Evolutionary conservation across 306 rosid genomes (phyloP).

Genomic region (Quercus agrifolia): DNA sequence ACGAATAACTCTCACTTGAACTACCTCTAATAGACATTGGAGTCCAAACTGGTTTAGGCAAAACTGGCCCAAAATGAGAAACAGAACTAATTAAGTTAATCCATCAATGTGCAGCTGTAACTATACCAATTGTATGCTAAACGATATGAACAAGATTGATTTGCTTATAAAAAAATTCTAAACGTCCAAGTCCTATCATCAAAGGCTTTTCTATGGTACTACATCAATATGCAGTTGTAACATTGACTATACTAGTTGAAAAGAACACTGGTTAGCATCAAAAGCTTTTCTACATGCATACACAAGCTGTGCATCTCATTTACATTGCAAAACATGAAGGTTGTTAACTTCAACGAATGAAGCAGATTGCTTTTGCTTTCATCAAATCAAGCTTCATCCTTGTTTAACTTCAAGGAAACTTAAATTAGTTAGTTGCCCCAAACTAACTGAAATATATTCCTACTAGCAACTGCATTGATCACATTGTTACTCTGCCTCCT

Average conservation of each 20-base stretch:
- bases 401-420: background rate
- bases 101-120: background rate
- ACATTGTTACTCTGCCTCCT: slow-evolving; percentile 53
- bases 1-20: no score
- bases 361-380: slow-evolving; percentile 9
- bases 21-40: no score
- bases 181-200: background rate
- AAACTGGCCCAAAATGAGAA: no score
- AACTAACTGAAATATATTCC: slow-evolving; percentile 75
- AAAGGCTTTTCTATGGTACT: background rate
- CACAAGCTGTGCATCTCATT: background rate
- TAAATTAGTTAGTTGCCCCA: slow-evolving; percentile 58
- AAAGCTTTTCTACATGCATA: background rate
- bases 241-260: background rate
- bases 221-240: no score
- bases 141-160: background rate
- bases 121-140: background rate
- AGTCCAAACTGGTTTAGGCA: no score
- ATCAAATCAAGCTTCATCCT: background rate
- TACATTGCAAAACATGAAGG: slow-evolving; percentile 6
- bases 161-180: background rate
- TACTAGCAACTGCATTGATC: slow-evolving; percentile 72
- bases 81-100: background rate
- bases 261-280: background rate
- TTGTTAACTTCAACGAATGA: background rate